Evolutionary conservation across 2,329 filamentous ascomycete species (phyloP), one percentile per base, ranked within the genome.

Genomic region (Colletotrichum cuscutae): DNA sequence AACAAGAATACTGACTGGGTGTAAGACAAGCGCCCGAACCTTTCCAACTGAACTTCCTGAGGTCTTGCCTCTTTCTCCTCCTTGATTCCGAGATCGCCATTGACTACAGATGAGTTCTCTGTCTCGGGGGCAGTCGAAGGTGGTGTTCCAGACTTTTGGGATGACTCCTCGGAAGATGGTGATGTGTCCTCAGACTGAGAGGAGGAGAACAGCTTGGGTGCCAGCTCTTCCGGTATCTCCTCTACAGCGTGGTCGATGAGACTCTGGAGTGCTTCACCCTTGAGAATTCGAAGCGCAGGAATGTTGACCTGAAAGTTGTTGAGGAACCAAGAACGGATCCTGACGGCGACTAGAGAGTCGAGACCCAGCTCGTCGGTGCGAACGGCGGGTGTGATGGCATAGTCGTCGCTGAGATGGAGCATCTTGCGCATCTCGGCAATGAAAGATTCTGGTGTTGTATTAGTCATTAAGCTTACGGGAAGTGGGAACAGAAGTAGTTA

Each of bases 261-360:
- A 3, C 57, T 13, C 5, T 59, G 57, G 2, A 59, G 57, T n/a
- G 57, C 57, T 26, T 59, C 57, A 13, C 57, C 57, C 65, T 61
- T 78, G 5, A 87, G 75, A 54, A 88, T 79, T 70, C 85, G 86
- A 15, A 88, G 77, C 0, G 87, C 81, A 0, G 85, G 83, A 1
- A 88, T 78, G 59, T 87, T 83, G 1, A 84, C 77, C 1, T 81
- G 74, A 0, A 88, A 62, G 59, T 85, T 79, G 71, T 85, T 86
- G 42, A 83, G 62, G 71, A 87, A 87, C 86, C 87, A 89, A 9
- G 83, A 80, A 2, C 86, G 82, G 6, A 84, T 83, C 80, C 77
- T 77, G 19, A 78, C 73, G 4, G 77, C 77, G 3, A 79, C 72
- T 5, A 81, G 72, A 12, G 77, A 77, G 70, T 80, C 77, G 8